Evolutionary conservation across 192 early-diverging fungal species (phyloP), one percentile per base, ranked within the genome.

Genomic region (Jimgerdemannia flammicorona): DNA sequence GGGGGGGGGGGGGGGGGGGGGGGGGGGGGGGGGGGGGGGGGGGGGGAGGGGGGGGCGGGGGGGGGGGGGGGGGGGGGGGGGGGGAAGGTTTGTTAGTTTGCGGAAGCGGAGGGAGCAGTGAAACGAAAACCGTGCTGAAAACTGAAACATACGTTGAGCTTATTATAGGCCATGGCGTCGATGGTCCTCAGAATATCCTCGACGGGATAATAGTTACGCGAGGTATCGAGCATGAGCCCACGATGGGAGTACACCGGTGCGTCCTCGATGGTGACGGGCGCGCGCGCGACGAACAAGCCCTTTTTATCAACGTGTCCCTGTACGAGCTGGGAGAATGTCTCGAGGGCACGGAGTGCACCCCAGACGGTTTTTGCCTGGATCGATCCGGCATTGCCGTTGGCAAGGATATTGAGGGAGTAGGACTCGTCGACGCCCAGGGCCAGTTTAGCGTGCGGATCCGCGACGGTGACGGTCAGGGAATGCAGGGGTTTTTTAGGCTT

Each of bases 121-220:
- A 39, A 77, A 67, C 42, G 40, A 29, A 44, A 67, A 43, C 4
- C 29, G 40, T 70, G 17, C 65, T 41, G 40, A 70, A 7, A n/a
- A 76, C 20, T 41, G 20, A 40, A 78, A 69, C 43, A 70, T 79
- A 91, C 90, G 66, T 94, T 95, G 67, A 93, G 74, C 83, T 95
- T 95, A 79, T 91, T 95, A 79, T 90, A 93, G 49, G 90, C 80
- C 93, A 95, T 93, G 44, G 88, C 91, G 69, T 95, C 92, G 3
- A 95, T 81, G 40, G 91, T 93, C 44, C 89, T 82, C 77, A 89
- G 83, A 65, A 95, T 79, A 18, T 87, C 85, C 7, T 79, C 77
- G 40, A 93, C 81, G 0, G 91, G 85, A 66, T 89, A 92, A 72
- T 80, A 94, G 77, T 95, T 93, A 66, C 93, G 83, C 44, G 93